Conservation (phyloP, 148 eudicot species). For the Chenopodium quinoa region DNA sequence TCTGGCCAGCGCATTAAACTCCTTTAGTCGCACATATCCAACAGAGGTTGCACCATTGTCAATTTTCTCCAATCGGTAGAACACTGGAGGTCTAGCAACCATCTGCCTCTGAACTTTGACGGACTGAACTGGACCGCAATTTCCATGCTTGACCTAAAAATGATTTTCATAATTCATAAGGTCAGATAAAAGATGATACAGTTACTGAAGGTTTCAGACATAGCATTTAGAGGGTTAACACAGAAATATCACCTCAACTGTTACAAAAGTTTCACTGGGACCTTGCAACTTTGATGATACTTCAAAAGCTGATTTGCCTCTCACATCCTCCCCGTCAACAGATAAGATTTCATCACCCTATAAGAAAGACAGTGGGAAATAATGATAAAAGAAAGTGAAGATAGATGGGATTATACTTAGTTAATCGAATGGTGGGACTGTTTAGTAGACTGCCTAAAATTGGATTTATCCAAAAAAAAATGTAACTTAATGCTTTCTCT, state of each 20-base stretch:
- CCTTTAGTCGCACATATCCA: constrained; percentile 90
- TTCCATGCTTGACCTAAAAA: constrained; percentile 81
- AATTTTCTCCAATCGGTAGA: constrained; percentile 71
- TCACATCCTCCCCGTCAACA: constrained; percentile 80
- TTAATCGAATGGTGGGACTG: no score
- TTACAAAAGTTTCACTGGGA: constrained; percentile 84
- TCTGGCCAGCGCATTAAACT: constrained; percentile 94
- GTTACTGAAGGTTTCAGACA: background rate
- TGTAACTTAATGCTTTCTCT: background rate
- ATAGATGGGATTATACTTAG: no score
- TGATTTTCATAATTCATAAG: background rate
- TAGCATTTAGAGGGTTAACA: background rate
- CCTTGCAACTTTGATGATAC: constrained; percentile 88
- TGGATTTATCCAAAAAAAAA: no score
- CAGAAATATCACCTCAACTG: constrained; percentile 49
- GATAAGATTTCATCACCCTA: constrained; percentile 90
- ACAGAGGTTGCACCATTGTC: constrained; percentile 55
- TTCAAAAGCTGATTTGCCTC: constrained; percentile 87
- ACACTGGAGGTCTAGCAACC: constrained; percentile 81
- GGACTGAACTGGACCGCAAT: constrained; percentile 80
- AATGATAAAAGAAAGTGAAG: no score
- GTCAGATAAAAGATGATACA: background rate
- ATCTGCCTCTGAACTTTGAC: constrained; percentile 76
- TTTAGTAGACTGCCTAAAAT: no score
- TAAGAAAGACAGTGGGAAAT: constrained; percentile 9